Evolutionary conservation across 129 eudicot genomes (phyloP), one percentile per base, ranked within the genome.

Genomic region (Helianthus tuberosus): DNA sequence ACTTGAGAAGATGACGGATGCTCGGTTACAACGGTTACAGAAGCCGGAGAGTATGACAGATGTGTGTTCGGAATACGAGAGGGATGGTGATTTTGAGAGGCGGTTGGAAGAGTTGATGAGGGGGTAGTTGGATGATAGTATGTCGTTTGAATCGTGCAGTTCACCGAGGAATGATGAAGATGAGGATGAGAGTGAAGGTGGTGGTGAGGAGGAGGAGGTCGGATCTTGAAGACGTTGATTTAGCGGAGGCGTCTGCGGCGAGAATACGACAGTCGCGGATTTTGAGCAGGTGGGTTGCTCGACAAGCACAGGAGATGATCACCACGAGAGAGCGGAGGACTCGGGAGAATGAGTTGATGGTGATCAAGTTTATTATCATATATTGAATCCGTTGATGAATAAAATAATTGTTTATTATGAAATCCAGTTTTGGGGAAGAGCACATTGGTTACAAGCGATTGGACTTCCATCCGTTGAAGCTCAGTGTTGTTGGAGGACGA

Each of bases 301-400:
- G 91, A 32, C 98, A 89, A 67, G 98, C 98, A 0, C 92, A 90
- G 54, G 96, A 90, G 79, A 94, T 94, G 98, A 90, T 94, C 73
- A 93, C 97, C 10, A 93, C 97, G 0, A 93, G 88, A 6, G 96
- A 93, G 82, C n/a, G n/a, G n/a, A n/a, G n/a, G n/a, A n/a, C n/a
- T n/a, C n/a, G n/a, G n/a, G n/a, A n/a, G n/a, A n/a, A 89, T 0
- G 98, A 94, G 81, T 59, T 94, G 88, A 69, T 25, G 11, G 53
- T 16, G 73, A 55, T 41, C 49, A 54, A 23, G 58, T 75, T 66
- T 66, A 44, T 66, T 66, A 46, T 68, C 72, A 53, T 77, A 29
- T 57, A 35, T 49, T 69, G 66, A 78, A 64, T 54, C 11, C 54
- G 39, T 52, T 27, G 60, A 52, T 75, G 72, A 57, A 41, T 49